Evolutionary conservation across 257 asterid species (phyloP), one percentile per base, ranked within the genome.

Genomic region (Ilex asprella): DNA sequence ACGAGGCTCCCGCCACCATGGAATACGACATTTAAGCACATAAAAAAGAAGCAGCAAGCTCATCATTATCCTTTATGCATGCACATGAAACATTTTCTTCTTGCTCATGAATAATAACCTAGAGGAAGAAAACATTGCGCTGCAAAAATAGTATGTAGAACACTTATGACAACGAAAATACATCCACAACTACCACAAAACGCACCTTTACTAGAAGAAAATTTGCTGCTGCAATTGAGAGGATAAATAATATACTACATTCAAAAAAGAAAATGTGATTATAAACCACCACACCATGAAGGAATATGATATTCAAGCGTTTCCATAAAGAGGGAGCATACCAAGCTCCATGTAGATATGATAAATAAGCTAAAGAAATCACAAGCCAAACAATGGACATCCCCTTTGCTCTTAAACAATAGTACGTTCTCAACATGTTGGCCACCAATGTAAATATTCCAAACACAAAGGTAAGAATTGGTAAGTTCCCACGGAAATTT

Each of bases 291-390:
- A 32, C 31, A 46, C 63, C 69, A 73, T 63, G 61, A 53, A 30
- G 67, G 55, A 13, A 55, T 15, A 70, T 56, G 44, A 67, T 49
- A 35, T 44, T 59, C 52, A 61, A 49, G 60, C 56, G 53, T 15
- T 55, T 27, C 21, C 44, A 47, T 10, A 39, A 43, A 60, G 11
- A 49, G 60, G 30, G 50, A 63, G 62, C 70, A 60, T 86, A 91
- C 98, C 98, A 86, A 71, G 92, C 86, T 39, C 89, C 96, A n/a
- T 91, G 98, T 35, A 91, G 86, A 79, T 86, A 84, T 3, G 77
- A 65, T 59, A 92, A 72, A 75, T 92, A 92, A 67, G 71, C 75
- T 67, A 85, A 60, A 29, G 96, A 92, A 63, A 89, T 70, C 67
- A 79, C 58, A 62, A 76, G 75, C 99, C 99, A 92, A 76, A 79